phyloP scores from a whole-genome alignment of 345 rosid species.

The Geranium brycei region DNA sequence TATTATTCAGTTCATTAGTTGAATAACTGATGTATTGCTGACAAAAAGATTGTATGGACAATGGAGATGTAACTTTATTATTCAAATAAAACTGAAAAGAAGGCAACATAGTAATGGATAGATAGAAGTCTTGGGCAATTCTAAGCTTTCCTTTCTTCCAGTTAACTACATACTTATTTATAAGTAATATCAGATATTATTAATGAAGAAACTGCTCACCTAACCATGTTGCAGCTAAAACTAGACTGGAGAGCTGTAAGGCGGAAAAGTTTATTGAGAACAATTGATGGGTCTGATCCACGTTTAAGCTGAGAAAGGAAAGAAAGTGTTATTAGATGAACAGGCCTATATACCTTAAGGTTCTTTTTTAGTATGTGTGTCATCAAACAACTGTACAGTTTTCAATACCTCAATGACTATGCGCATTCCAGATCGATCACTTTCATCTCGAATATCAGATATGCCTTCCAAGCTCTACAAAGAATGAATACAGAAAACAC shows the following conservation, averaged over 20 bases:
- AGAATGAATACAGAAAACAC: slow-evolving; percentile 5
- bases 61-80: no score
- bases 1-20: no score
- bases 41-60: no score
- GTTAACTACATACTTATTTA: not conserved
- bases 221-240: slow-evolving; percentile 94
- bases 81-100: no score
- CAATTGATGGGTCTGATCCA: slow-evolving; percentile 70
- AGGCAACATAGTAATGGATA: no score
- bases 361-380: not conserved
- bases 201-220: slow-evolving; percentile 38
- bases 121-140: no score
- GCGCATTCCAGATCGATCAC: slow-evolving; percentile 93
- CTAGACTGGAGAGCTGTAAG: slow-evolving; percentile 88
- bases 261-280: slow-evolving; percentile 73
- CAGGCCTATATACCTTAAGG: not conserved
- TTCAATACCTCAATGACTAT: slow-evolving; percentile 80
- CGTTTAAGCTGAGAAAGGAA: slow-evolving; percentile 55
- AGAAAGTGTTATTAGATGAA: not conserved
- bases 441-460: slow-evolving; percentile 91
- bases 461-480: slow-evolving; percentile 79
- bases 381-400: not conserved
- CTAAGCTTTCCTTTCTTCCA: no score
- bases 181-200: not conserved
- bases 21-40: no score